Base-by-base conservation (phyloP, 257 asterid species). In the Thymus quinquecostatus region DNA sequence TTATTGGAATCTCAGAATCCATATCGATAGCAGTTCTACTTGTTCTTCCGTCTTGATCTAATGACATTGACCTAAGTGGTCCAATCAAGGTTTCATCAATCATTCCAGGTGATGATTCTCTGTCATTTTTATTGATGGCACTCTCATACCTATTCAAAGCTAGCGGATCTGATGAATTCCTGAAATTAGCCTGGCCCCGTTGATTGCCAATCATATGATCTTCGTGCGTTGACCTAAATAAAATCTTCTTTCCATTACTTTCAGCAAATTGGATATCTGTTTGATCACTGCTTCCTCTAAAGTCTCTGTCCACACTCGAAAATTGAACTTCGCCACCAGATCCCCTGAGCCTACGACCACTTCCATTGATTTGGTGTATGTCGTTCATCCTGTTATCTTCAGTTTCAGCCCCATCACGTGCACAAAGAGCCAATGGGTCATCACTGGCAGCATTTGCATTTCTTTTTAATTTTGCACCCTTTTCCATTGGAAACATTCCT, bases 71-170 rank as follows among this genome's bases (percentile, higher is more conserved):
- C 90, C 98, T 86, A 75, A 84, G 83, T 21, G 97, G 94, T 57
- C 86, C 86, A 36, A 95, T 70, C 79, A 89, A 89, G 63, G 93
- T 78, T 77, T 89, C 98, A 83, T 95, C 99, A 53, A 72, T 54
- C 80, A 84, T 81, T 77, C 84, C 84, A 74, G 56, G 71, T 38
- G 88, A 85, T 41, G 77, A 80, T 69, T 75, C 87, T 72, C 81
- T 86, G 64, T 79, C 85, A 54, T 73, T 68, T 64, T 82, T 81
- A 72, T 33, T 65, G 61, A 60, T 62, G 13, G 60, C 79, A 75
- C 66, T 79, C 69, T 83, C 88, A 69, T 75, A 81, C 75, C 81
- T 71, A 78, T 79, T 79, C 64, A 76, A 55, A 75, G 82, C 80
- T 60, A 83, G 81, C 32, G 90, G 85, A 83, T 85, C 90, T 10